Percentiles rank a stretch among this genome's conserved stretches.
Evolutionary conservation across 2,329 filamentous ascomycete genomes (phyloP).

Genomic region (Aspergillus aculeatus): DNA sequence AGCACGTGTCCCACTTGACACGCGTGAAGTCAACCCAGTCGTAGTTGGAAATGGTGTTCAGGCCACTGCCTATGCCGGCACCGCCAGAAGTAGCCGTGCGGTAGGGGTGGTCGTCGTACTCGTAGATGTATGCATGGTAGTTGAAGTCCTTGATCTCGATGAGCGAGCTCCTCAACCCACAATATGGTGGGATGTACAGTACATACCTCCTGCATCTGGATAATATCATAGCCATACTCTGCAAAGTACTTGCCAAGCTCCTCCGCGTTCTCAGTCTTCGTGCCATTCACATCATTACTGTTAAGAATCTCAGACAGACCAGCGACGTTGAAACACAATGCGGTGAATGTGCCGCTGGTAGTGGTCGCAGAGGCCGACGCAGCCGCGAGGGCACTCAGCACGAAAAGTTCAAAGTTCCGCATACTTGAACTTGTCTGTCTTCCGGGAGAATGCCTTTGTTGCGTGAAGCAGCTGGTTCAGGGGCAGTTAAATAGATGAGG

Average conservation of each 20-base stretch:
- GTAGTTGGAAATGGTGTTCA: slow-evolving; percentile 64
- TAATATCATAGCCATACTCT: slow-evolving; percentile 59
- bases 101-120: slow-evolving; percentile 50
- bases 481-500: background rate
- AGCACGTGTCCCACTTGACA: slow-evolving; percentile 56
- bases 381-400: slow-evolving; percentile 15
- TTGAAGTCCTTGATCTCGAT: slow-evolving; percentile 57
- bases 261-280: slow-evolving; percentile 59
- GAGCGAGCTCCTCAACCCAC: background rate
- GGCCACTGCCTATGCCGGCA: slow-evolving; percentile 61
- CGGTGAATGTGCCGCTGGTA: slow-evolving; percentile 46
- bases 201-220: slow-evolving; percentile 62
- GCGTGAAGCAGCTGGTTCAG: background rate
- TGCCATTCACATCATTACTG: slow-evolving; percentile 60
- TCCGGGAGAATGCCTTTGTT: background rate
- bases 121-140: slow-evolving; percentile 64
- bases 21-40: slow-evolving; percentile 57
- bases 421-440: background rate
- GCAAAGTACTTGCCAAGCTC: slow-evolving; percentile 58
- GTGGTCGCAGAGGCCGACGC: slow-evolving; percentile 17
- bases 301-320: slow-evolving; percentile 57
- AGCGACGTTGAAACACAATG: slow-evolving; percentile 60
- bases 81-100: slow-evolving; percentile 66
- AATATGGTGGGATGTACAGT: background rate
- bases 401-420: background rate